Percentiles rank a stretch among this genome's conserved stretches.
phyloP scores from a whole-genome alignment of 306 rosid species.

The Fragaria iinumae region DNA sequence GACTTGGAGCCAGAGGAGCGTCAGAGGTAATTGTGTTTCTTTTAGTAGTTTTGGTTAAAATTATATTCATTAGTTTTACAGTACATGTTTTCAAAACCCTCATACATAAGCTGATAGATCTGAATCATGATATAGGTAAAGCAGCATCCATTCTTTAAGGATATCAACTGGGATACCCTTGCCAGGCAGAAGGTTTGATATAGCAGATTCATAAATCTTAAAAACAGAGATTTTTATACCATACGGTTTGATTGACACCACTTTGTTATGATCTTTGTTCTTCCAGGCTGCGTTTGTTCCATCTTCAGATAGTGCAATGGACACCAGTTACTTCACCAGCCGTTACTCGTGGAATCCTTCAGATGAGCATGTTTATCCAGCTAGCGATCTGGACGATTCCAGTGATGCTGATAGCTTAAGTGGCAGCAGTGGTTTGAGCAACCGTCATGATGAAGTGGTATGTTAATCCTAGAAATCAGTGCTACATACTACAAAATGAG shows the following conservation, averaged over 20 bases:
- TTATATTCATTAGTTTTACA: neutral
- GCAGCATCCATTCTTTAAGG: conserved; percentile 88
- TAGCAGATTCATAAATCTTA: conserved; percentile 9
- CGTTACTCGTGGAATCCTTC: conserved; percentile 89
- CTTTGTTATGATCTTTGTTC: conserved; percentile 12
- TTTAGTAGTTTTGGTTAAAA: neutral
- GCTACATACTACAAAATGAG: neutral
- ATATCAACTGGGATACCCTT: conserved; percentile 97
- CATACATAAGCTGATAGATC: conserved; percentile 17
- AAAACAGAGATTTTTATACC: conserved; percentile 6
- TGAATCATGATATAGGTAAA: conserved; percentile 69
- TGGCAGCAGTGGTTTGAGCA: conserved; percentile 88
- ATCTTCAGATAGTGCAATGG: conserved; percentile 85
- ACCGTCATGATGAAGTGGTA: conserved; percentile 99
- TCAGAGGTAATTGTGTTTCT: conserved; percentile 59
- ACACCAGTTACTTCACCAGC: conserved; percentile 93
- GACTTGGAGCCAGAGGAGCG: conserved; percentile 97
- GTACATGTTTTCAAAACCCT: neutral
- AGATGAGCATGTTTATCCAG: conserved; percentile 57
- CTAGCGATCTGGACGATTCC: conserved; percentile 78
- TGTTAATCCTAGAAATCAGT: conserved; percentile 16
- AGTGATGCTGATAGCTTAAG: conserved; percentile 94
- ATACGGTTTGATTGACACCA: conserved; percentile 10
- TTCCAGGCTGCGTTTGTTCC: conserved; percentile 99
- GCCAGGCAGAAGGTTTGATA: conserved; percentile 88